These are phyloP conservation scores for Scheffersomyces stambukii DNA, from an alignment of 1,139 yeast genomes.

Conservation along the genomic window DNA sequence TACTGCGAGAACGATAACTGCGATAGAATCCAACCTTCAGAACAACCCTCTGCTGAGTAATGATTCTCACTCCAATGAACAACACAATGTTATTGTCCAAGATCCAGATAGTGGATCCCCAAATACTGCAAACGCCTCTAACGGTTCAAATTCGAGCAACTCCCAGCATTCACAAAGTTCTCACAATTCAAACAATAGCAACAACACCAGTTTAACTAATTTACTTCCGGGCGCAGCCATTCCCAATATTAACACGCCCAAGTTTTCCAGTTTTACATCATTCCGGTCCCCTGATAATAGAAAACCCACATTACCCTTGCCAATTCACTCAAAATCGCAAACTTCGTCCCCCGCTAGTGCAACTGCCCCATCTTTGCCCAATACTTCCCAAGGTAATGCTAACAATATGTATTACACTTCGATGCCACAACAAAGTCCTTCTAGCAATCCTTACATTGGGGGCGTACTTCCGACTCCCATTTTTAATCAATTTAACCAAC, in stretches of 20 bases:
- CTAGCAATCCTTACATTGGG: conserved; percentile 25
- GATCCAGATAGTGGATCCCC: conserved; percentile 9
- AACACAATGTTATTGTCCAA: too few relatives aligned
- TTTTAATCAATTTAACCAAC: conserved; percentile 32
- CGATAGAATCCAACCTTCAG: too few relatives aligned
- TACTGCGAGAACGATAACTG: conserved; percentile 32
- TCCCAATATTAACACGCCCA: conserved; percentile 11
- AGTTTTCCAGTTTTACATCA: conserved; percentile 23
- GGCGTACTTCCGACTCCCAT: conserved; percentile 35
- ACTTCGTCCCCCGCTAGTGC: conserved; percentile 43
- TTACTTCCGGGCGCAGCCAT: conserved; percentile 1
- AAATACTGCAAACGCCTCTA: conserved; percentile 6
- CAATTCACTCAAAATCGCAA: conserved; percentile 37
- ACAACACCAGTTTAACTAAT: conserved; percentile 9
- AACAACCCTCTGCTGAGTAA: too few relatives aligned
- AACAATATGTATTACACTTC: conserved; percentile 6
- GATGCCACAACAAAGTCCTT: conserved; percentile 21
- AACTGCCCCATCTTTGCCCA: conserved; percentile 37
- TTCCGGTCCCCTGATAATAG: conserved; percentile 36
- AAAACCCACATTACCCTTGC: conserved; percentile 39
- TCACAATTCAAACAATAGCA: conserved; percentile 3
- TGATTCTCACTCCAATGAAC: too few relatives aligned
- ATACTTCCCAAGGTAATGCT: conserved; percentile 1
- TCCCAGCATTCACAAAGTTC: not conserved
- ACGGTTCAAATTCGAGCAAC: conserved; percentile 3